A percentile compares a stretch with the other conserved stretches of the same genome.
phyloP scores from a whole-genome alignment of 495 filamentous ascomycete genomes.

The Xylaria scruposa region DNA sequence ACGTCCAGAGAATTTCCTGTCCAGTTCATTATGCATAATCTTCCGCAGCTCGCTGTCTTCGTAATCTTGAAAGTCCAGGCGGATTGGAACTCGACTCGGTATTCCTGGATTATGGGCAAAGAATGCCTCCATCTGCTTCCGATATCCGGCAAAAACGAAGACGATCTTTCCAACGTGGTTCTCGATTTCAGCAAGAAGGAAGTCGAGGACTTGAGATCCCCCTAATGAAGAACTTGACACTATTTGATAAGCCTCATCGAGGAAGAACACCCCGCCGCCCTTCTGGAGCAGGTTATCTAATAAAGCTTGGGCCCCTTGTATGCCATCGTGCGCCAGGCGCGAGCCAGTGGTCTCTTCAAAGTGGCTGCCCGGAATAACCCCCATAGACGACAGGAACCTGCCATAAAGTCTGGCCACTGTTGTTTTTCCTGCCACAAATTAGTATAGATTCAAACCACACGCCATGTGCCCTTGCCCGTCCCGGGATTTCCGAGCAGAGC shows the following conservation, averaged over 20 bases:
- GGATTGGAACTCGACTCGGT: constrained; percentile 71
- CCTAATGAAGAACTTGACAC: constrained; percentile 55
- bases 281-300: constrained; percentile 62
- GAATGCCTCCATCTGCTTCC: constrained; percentile 79
- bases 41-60: constrained; percentile 67
- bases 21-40: constrained; percentile 65
- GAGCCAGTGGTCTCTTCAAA: constrained; percentile 76
- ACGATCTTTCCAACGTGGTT: constrained; percentile 76
- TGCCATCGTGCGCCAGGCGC: constrained; percentile 67
- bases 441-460: constrained; percentile 19
- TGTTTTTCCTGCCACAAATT: constrained; percentile 68
- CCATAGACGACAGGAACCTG: constrained; percentile 67
- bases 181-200: constrained; percentile 76
- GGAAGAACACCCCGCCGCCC: constrained; percentile 75
- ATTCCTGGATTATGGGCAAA: constrained; percentile 80
- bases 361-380: constrained; percentile 57
- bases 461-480: constrained; percentile 60
- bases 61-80: constrained; percentile 73
- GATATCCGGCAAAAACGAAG: constrained; percentile 80
- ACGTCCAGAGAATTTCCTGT: constrained; percentile 51
- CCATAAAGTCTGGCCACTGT: constrained; percentile 82
- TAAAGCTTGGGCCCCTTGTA: constrained; percentile 60
- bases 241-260: constrained; percentile 83
- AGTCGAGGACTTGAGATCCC: constrained; percentile 72
- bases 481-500: constrained; percentile 81